Evolutionary conservation across 805 yeast genomes (phyloP).

Genomic region (Zygoascus bituminiphila): DNA sequence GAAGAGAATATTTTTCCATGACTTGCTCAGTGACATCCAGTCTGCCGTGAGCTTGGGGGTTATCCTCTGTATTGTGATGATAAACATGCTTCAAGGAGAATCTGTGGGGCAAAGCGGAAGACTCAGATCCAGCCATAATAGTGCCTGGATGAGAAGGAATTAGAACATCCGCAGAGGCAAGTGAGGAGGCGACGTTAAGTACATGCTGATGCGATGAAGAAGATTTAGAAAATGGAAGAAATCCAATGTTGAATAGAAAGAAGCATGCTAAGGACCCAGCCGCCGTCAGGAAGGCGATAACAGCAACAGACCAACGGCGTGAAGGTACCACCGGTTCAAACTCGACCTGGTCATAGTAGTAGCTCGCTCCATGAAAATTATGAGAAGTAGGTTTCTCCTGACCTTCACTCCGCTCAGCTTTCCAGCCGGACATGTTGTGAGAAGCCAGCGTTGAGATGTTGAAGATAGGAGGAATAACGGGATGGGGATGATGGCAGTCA

Average conservation of each 20-base stretch:
- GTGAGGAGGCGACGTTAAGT: not conserved
- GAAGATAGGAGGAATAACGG: too few relatives aligned
- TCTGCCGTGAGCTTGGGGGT: conserved; percentile 38
- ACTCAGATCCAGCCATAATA: not conserved
- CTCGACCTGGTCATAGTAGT: not conserved
- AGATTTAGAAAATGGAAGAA: not conserved
- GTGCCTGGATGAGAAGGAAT: too few relatives aligned
- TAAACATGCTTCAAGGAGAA: conserved; percentile 45
- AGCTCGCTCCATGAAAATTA: not conserved
- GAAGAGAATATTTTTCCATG: conserved; percentile 29
- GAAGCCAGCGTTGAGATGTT: not conserved
- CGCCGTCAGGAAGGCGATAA: not conserved
- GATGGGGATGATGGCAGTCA: too few relatives aligned
- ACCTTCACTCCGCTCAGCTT: not conserved
- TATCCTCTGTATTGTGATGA: conserved; percentile 50
- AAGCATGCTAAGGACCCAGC: too few relatives aligned
- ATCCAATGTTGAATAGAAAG: not conserved
- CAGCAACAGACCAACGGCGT: not conserved
- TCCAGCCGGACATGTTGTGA: not conserved
- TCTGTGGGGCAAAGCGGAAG: not conserved
- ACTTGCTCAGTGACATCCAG: conserved; percentile 40
- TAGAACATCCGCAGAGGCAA: not conserved
- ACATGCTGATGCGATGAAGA: not conserved
- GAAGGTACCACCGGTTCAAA: not conserved
- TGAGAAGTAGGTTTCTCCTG: not conserved